Base-by-base conservation (phyloP, 2,329 filamentous ascomycete genomes). In the Trichoderma sp. region DNA sequence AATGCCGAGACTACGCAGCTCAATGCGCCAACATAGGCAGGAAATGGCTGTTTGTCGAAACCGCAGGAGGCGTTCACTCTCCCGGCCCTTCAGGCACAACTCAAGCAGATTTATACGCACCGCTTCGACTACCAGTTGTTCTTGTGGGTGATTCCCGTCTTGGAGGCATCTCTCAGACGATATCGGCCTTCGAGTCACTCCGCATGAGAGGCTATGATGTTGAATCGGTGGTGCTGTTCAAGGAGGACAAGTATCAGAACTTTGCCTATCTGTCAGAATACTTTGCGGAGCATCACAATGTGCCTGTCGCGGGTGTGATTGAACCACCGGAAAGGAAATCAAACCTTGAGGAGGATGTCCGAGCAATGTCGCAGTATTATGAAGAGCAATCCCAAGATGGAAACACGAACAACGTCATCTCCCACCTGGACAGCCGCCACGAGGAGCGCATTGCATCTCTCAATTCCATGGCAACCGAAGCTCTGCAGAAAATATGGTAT, bases 1-100 rank as follows among this genome's bases (percentile, higher is more conserved):
- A 82, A 53, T 76, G 75, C 56, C 72, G 74, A 43, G 78, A 82
- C 1, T 82, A 85, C 70, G 82, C 86, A 1, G 78, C 80, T 7
- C 75, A 81, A n/a, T 84, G 83, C 69, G 84, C 86, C 4, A 76
- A 78, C 24, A 75, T 76, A 3, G 81, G 82, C 5, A 79, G 83
- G 60, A 87, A 87, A n/a, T 89, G 91, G 80, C 82, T 92, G 1
- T 86, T 97, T 61, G 84, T 96, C 60, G 93, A 97, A 79, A 96
- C 93, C 2, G 93, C 93, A 1, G 93, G 93, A 1, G 93, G 93
- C 1, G 92, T 95, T 0, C 90, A 95, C 73, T 95, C 93, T 0
- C 93, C 93, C 0, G 88, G 88, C 0, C 93, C 93, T 1, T 93
- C 91, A 43, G 92, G 93, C 11, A 91, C 86, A 2, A 89, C 91